phyloP scores from a whole-genome alignment of 441 rosid species.

The Bocquillonia castaneifolia region DNA sequence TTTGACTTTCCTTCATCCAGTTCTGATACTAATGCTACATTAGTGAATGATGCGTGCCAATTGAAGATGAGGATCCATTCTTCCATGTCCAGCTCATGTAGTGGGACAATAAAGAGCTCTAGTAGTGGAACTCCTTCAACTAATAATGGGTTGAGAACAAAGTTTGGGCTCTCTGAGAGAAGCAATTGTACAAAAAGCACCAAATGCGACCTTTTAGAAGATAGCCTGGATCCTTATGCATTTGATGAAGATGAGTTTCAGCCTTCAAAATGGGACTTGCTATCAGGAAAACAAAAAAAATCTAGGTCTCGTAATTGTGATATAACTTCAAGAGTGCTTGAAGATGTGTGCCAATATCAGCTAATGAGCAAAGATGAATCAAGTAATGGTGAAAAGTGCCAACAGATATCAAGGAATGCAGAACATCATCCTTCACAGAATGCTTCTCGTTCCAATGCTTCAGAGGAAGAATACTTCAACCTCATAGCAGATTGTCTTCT shows the following conservation, averaged over 20 bases:
- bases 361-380: slow-evolving; percentile 44
- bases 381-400: slow-evolving; percentile 32
- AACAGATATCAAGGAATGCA: slow-evolving; percentile 36
- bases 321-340: slow-evolving; percentile 29
- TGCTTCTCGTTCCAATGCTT: slow-evolving; percentile 33
- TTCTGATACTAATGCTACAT: slow-evolving; percentile 43
- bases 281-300: slow-evolving; percentile 47
- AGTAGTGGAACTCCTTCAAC: slow-evolving; percentile 32
- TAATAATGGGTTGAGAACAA: slow-evolving; percentile 39
- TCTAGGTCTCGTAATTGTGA: slow-evolving; percentile 35
- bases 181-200: slow-evolving; percentile 28
- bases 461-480: slow-evolving; percentile 49
- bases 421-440: slow-evolving; percentile 33
- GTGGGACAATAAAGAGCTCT: slow-evolving; percentile 44
- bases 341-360: slow-evolving; percentile 35
- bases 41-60: slow-evolving; percentile 41
- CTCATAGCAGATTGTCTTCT: slow-evolving; percentile 82
- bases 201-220: slow-evolving; percentile 36
- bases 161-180: slow-evolving; percentile 32
- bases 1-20: slow-evolving; percentile 38
- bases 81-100: slow-evolving; percentile 46
- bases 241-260: slow-evolving; percentile 71
- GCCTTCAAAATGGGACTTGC: slow-evolving; percentile 71
- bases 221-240: slow-evolving; percentile 70
- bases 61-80: slow-evolving; percentile 45